These are phyloP conservation scores for Penicillium griseofulvum DNA, from an alignment of 2,329 filamentous ascomycete species.

Conservation along the genomic window DNA sequence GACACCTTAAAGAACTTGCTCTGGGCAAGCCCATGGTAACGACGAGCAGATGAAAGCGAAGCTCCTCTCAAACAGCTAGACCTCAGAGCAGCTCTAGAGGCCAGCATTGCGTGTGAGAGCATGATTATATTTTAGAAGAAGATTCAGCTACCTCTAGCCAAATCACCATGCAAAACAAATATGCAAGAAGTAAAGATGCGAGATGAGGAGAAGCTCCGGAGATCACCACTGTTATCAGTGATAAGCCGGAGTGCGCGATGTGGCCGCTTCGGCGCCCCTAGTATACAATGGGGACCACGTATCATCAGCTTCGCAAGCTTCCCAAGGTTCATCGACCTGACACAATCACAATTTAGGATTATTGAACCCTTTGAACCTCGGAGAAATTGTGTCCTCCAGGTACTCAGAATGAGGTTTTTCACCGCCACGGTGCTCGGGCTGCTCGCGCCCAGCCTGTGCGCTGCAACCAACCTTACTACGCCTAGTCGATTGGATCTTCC, in stretches of 20 bases:
- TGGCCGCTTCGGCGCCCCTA: conserved; percentile 39
- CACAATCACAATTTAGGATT: conserved; percentile 8
- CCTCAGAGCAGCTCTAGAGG: conserved; percentile 23
- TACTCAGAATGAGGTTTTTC: conserved; percentile 42
- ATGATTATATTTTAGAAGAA: neutral
- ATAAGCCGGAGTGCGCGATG: conserved; percentile 32
- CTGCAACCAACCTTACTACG: conserved; percentile 28
- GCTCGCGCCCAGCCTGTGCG: conserved; percentile 36
- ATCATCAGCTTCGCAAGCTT: conserved; percentile 31
- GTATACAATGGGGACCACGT: conserved; percentile 35
- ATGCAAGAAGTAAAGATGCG: conserved; percentile 10
- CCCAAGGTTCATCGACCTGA: conserved; percentile 12
- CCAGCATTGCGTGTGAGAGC: conserved; percentile 18
- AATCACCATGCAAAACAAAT: neutral
- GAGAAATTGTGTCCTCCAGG: conserved; percentile 24
- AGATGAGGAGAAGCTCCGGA: conserved; percentile 22
- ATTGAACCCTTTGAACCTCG: conserved; percentile 10
- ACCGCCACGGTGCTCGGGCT: conserved; percentile 38
- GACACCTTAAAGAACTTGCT: conserved; percentile 66
- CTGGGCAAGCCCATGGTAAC: conserved; percentile 31
- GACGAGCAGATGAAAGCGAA: conserved; percentile 17
- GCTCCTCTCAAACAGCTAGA: conserved; percentile 17
- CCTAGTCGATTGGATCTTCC: conserved; percentile 38
- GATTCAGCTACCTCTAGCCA: neutral
- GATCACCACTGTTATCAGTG: conserved; percentile 14